Base-by-base conservation (phyloP, 2,329 filamentous ascomycete species). In the Nothophaeocryptopus gaeumannii region DNA sequence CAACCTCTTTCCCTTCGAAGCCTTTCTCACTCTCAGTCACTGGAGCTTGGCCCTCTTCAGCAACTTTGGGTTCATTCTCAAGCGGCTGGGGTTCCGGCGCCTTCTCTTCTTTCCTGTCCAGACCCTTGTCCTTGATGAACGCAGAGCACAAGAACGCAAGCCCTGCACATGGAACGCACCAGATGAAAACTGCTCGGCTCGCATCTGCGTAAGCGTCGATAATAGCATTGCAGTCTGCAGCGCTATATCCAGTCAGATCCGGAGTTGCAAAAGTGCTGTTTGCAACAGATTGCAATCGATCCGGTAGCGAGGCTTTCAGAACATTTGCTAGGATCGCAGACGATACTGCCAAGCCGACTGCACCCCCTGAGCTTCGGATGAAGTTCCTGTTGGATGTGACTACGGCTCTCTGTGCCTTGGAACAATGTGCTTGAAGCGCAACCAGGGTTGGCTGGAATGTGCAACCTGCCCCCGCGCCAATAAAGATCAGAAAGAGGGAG, bases 321-420 rank as follows among this genome's bases (percentile, higher is more conserved):
- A 65, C 58, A 32, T 61, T 69, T 8, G 56, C 43, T 11, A 78
- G 65, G 2, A 83, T 67, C 2, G 79, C 78, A 1, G 79, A 79
- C 0, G 77, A 79, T 8, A 83, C 68, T 0, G 80, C 80, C 0
- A 85, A 72, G 0, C 82, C 81, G 11, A 76, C 72, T 1, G 81
- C 72, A 16, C 81, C 82, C 8, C 83, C 82, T 3, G 81, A 68
- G 39, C 76, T 78, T 7, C 83, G 76, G 52, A 84, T 73, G 61
- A 85, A 85, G 57, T 85, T 85, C 1, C 82, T 74, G 44, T 78
- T 77, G 2, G 79, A 80, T 32, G 83, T 84, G 14, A 83, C 76
- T 1, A 85, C 78, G 1, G 83, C 82, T 14, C 82, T 74, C 37
- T 84, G 77, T 0, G 74, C 67, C 60, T 80, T 81, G 1, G 73